Evolutionary conservation across 106 monocot genomes (phyloP), one percentile per base, ranked within the genome.

Genomic region (Dactylorhiza incarnata): DNA sequence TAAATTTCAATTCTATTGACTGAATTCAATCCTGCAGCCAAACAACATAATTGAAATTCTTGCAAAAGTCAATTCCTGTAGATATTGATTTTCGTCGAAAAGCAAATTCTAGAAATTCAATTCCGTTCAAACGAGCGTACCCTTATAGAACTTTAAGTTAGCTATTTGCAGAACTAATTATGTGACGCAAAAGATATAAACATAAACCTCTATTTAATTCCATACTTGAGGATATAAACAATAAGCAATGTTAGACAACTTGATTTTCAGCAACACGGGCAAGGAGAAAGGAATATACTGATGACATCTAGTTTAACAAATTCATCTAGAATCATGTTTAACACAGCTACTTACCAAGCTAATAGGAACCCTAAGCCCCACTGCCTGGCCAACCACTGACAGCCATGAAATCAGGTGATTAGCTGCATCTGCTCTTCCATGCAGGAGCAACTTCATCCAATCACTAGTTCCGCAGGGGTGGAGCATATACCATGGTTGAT

Each of bases 391-490:
- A 76, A 90, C 85, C 45, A 94, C 89, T 43, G 99, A 90, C 45
- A 94, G 62, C 97, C 97, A 99, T 44, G 89, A 86, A 4, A 80
- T 26, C 79, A 99, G 78, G 63, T 99, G 94, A 12, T 75, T 74
- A 26, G 75, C 23, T 37, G 59, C 29, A 24, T 17, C 22, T 17
- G 19, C 17, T 50, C 71, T 29, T 13, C 81, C 73, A 9, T 25
- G 17, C 17, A 9, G 62, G 26, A 97, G 78, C 46, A 91, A 49
- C 72, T 82, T 94, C 97, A 99, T 94, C 87, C 89, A 94, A 16
- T 94, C 91, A 59, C 87, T 86, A 1, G 91, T 99, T 83, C 87
- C 97, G 83, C 97, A 97, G 6, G 97, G 94, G 67, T 97, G 97
- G 17, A 97, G 73, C 70, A 80, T 97, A 77, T 78, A 91, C 94